These are phyloP conservation scores for Hemileia vastatrix DNA, from an alignment of 1,284 basidiomycete genomes.

Conservation along the genomic window DNA sequence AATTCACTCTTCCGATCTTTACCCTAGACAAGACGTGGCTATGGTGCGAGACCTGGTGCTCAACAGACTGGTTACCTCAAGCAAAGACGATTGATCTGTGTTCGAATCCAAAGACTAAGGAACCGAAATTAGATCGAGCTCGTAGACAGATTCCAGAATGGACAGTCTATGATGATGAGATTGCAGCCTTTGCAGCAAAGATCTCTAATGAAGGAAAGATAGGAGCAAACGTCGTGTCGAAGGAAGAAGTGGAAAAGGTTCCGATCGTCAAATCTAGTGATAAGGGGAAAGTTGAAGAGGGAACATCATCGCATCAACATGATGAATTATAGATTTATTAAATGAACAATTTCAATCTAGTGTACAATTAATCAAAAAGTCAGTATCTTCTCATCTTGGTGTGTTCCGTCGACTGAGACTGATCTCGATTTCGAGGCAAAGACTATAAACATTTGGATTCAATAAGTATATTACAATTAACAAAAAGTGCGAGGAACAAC, in stretches of 20 bases:
- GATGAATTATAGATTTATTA: too few relatives aligned
- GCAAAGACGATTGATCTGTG: slow-evolving; percentile 68
- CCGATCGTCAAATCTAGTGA: too few relatives aligned
- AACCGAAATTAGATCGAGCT: slow-evolving; percentile 85
- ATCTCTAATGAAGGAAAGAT: slow-evolving; percentile 17
- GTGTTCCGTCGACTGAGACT: too few relatives aligned
- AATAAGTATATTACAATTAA: too few relatives aligned
- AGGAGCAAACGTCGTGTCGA: slow-evolving; percentile 14
- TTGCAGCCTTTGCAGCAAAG: slow-evolving; percentile 32
- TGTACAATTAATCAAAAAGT: too few relatives aligned
- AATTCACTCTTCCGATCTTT: slow-evolving; percentile 42
- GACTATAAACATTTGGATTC: too few relatives aligned
- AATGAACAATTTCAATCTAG: too few relatives aligned
- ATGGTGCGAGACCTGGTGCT: slow-evolving; percentile 63
- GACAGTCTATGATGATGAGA: slow-evolving; percentile 69
- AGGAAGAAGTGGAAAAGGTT: slow-evolving; percentile 9
- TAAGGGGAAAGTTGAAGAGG: too few relatives aligned
- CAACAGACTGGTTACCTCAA: slow-evolving; percentile 65
- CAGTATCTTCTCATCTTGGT: too few relatives aligned
- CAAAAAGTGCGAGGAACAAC: too few relatives aligned
- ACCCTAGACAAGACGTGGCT: slow-evolving; percentile 83
- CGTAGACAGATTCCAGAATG: slow-evolving; percentile 86
- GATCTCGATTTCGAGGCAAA: too few relatives aligned
- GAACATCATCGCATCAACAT: too few relatives aligned
- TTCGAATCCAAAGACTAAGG: slow-evolving; percentile 48